Evolutionary conservation across 176 grass and related monocot species (phyloP), one percentile per base, ranked within the genome.

Genomic region (Urochloa ruziziensis): DNA sequence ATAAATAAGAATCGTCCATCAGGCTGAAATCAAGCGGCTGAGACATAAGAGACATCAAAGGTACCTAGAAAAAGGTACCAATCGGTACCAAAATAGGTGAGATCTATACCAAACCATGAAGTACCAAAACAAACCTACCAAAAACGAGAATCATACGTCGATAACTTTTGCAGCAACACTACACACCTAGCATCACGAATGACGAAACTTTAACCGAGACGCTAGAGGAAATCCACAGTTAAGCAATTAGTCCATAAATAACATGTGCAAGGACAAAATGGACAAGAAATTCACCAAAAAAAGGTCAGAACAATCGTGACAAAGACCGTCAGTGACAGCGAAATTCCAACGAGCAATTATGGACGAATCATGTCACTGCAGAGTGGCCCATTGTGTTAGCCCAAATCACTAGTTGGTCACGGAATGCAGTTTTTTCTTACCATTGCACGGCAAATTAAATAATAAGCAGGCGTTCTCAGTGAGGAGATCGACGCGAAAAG

Each of bases 341-440:
- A 80, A 62, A 46, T 24, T 66, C 27, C 78, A 80, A 43, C 48
- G 28, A 63, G 17, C 19, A 79, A 64, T 65, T 56, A 72, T 75
- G 3, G 60, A 66, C 25, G 30, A 84, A 88, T 82, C 44, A 71
- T 78, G 48, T 62, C 3, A 43, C 13, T 4, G 13, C 43, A 33
- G 70, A 44, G 44, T 34, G 66, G 32, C 10, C 9, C 42, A 44
- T 44, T 12, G 10, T 44, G 42, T 44, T 40, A 40, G 39, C 7
- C 10, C 6, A 9, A 40, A 40, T 40, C 39, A 40, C 7, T 1
- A 62, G 33, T n/a, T n/a, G n/a, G n/a, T n/a, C n/a, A n/a, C n/a
- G n/a, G n/a, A n/a, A n/a, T n/a, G n/a, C n/a, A n/a, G n/a, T n/a
- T n/a, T n/a, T n/a, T n/a, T n/a, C n/a, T n/a, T n/a, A n/a, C n/a